phyloP scores from a whole-genome alignment of 169 alveolate genomes.

The Neospora caninum region DNA sequence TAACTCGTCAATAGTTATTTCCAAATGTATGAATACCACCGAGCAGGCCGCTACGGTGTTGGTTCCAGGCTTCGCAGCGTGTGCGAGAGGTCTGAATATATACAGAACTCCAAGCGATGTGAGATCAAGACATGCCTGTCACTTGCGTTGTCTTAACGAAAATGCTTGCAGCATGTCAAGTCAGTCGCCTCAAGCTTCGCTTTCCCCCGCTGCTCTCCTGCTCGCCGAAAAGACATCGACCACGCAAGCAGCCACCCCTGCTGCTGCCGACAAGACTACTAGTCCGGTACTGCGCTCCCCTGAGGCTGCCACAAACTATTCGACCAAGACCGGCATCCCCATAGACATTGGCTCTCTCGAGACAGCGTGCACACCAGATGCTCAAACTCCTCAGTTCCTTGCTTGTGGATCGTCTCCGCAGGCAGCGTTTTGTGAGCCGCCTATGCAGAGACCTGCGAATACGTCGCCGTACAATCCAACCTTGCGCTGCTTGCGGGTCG shows the following conservation, averaged over 20 bases:
- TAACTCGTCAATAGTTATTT: no score
- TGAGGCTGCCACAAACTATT: background rate
- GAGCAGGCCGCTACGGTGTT: no score
- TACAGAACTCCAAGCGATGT: no score
- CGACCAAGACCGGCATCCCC: background rate
- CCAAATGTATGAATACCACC: no score
- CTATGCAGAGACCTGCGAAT: background rate
- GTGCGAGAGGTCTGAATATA: no score
- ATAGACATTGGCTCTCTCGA: background rate
- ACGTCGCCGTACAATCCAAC: background rate
- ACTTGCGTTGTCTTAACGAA: no score
- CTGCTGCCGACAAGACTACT: background rate
- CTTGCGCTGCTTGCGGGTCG: background rate
- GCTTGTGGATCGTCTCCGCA: background rate
- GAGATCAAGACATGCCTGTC: no score
- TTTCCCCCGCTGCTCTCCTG: background rate
- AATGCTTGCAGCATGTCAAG: background rate
- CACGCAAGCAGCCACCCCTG: background rate
- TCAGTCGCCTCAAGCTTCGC: background rate
- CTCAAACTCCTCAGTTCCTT: background rate
- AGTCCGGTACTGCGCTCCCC: background rate
- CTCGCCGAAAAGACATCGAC: background rate
- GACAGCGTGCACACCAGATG: constrained; percentile 1
- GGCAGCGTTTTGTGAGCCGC: background rate
- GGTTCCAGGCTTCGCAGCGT: no score